Evolutionary conservation across 352 stramenopile species (phyloP).

Genomic region (Pythium biforme): DNA sequence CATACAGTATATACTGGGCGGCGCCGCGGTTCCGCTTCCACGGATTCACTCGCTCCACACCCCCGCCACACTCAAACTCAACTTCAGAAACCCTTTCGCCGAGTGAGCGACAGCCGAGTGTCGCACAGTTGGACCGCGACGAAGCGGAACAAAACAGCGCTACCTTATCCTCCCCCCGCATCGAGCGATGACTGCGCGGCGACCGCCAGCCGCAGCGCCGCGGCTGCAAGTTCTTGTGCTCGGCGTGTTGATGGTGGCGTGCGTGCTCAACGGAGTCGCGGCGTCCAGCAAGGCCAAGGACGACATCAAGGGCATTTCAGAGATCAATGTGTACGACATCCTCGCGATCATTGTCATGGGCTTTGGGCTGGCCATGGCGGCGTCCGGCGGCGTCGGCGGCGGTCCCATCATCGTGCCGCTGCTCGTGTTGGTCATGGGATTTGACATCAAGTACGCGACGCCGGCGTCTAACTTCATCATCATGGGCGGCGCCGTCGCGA

Average conservation of each 20-base stretch:
- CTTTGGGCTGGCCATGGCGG: slow-evolving; percentile 41
- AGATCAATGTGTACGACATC: slow-evolving; percentile 42
- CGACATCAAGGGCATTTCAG: slow-evolving; percentile 30
- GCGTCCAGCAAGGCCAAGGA: slow-evolving; percentile 18
- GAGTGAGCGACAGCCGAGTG: background rate
- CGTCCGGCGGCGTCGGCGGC: slow-evolving; percentile 50
- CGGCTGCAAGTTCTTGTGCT: background rate
- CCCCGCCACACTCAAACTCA: background rate
- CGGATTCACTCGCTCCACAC: background rate
- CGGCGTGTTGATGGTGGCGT: background rate
- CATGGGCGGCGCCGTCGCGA: slow-evolving; percentile 57
- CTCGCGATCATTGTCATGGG: slow-evolving; percentile 51
- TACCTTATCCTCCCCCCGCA: background rate
- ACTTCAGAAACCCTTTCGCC: background rate
- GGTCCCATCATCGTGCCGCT: slow-evolving; percentile 51
- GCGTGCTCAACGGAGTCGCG: background rate
- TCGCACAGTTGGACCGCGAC: background rate
- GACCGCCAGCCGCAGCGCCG: background rate
- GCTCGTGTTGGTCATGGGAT: slow-evolving; percentile 61
- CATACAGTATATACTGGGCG: background rate
- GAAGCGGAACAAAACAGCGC: background rate
- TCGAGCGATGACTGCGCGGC: background rate
- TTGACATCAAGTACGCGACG: slow-evolving; percentile 64
- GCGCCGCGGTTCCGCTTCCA: background rate
- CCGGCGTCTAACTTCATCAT: slow-evolving; percentile 61